Evolutionary conservation across 2,329 filamentous ascomycete species (phyloP), one percentile per base, ranked within the genome.

Genomic region (Zasmidium cellare): DNA sequence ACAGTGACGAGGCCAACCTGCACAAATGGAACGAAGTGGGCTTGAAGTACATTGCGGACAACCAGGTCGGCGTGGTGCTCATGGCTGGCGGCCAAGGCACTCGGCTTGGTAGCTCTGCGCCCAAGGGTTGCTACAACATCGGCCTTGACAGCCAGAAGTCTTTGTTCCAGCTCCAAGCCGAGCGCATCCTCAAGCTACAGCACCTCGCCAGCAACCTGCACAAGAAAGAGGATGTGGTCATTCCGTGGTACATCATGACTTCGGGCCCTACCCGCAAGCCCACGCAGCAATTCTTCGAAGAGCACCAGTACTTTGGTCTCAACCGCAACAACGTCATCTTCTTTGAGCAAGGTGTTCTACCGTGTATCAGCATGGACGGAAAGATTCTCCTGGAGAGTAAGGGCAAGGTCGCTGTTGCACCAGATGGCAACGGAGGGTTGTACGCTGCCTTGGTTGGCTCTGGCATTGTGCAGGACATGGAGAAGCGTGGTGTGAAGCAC

Each of bases 161-260:
- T 16, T 84, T 99, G 59, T 99, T 99, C 84, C 92, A 97, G 81
- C 90, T 99, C 68, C 94, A 99, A 78, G 94, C 90, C 46, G 92
- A 99, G 84, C 84, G 94, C 55, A 97, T 99, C 72, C 83, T 83
- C 70, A 96, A 92, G 80, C 79, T 96, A 9, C 90, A 97, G 78
- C 78, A 87, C 69, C 80, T 97, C 64, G 92, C 93, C 46, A 82
- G 86, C 67, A 86, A 89, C 75, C 86, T 87, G 72, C 80, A 84
- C 54, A 83, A 83, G 57, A 82, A 82, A 65, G 80, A 78, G 60
- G 80, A 79, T 50, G 85, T 86, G 46, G 81, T 88, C 28, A 87
- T 97, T 45, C 94, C 94, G 12, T 99, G 94, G 94, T 99, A 99
- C 78, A 91, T 99, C 76, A 99, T 99, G 94, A 99, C 94, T 69